phyloP scores from a whole-genome alignment of 768 basidiomycete species.

The Floccularia luteovirens region DNA sequence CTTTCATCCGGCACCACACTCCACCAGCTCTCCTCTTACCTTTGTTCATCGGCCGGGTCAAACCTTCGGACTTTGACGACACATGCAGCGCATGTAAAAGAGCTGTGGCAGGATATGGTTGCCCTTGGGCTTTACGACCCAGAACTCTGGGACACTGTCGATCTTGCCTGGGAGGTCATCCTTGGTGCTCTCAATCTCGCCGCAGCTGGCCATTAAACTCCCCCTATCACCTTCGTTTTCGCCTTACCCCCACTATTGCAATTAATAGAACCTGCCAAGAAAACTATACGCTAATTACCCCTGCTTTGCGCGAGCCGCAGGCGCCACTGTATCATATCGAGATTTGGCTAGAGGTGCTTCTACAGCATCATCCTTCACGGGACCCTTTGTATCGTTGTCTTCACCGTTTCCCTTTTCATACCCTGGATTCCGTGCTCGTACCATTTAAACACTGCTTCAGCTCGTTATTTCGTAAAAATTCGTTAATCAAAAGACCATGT shows the following conservation, averaged over 20 bases:
- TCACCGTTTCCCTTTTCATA: no score
- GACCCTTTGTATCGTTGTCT: no score
- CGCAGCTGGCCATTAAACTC: slow-evolving; percentile 23
- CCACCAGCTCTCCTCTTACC: slow-evolving; percentile 47
- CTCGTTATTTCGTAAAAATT: no score
- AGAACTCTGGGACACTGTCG: slow-evolving; percentile 71
- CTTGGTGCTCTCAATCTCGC: slow-evolving; percentile 46
- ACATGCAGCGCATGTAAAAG: slow-evolving; percentile 65
- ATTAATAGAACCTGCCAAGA: not conserved
- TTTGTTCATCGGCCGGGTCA: slow-evolving; percentile 37
- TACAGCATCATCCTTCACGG: no score
- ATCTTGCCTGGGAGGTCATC: slow-evolving; percentile 76
- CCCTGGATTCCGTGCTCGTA: no score
- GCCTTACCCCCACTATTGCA: not conserved
- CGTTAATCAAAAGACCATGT: no score
- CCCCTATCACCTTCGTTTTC: not conserved
- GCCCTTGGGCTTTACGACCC: slow-evolving; percentile 67
- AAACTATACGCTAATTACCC: no score
- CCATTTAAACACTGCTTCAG: no score
- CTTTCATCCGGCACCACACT: slow-evolving; percentile 43
- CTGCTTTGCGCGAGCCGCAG: not conserved
- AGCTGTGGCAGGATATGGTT: slow-evolving; percentile 74
- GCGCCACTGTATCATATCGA: no score
- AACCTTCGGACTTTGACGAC: slow-evolving; percentile 37
- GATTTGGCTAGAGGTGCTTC: no score